Conservation (phyloP, 352 stramenopile genomes). For the Phytophthora hybrid region DNA sequence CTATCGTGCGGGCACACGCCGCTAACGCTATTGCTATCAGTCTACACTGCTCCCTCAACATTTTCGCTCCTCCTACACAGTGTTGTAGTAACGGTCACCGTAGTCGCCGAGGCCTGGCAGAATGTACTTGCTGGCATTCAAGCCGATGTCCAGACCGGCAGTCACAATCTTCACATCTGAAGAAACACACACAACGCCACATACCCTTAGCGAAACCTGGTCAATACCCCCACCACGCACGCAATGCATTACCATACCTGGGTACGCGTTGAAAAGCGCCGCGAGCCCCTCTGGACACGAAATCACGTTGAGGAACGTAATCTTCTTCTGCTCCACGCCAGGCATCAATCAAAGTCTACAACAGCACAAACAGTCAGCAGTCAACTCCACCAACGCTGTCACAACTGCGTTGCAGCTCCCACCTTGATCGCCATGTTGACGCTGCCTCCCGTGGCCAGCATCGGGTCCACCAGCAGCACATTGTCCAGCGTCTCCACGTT, state of each 20-base stretch:
- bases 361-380: constrained; percentile 2
- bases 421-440: constrained; percentile 93
- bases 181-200: neutral
- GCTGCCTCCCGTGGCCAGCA: constrained; percentile 94
- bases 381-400: neutral
- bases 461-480: constrained; percentile 97
- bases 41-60: neutral
- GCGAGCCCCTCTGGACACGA: constrained; percentile 92
- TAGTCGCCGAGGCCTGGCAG: constrained; percentile 97
- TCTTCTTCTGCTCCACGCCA: constrained; percentile 90
- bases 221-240: neutral
- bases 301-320: constrained; percentile 97
- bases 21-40: constrained; percentile 15
- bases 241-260: constrained; percentile 41
- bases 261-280: constrained; percentile 76
- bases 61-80: constrained; percentile 33
- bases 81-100: constrained; percentile 94
- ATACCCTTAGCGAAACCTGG: constrained; percentile 4
- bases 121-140: constrained; percentile 97
- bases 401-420: neutral
- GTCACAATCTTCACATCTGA: constrained; percentile 81
- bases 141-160: constrained; percentile 76
- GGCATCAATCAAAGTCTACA: constrained; percentile 80
- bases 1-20: constrained; percentile 7
- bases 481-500: constrained; percentile 80